Conservation (phyloP, 2,329 filamentous ascomycete genomes). For the Sarocladium strictum region DNA sequence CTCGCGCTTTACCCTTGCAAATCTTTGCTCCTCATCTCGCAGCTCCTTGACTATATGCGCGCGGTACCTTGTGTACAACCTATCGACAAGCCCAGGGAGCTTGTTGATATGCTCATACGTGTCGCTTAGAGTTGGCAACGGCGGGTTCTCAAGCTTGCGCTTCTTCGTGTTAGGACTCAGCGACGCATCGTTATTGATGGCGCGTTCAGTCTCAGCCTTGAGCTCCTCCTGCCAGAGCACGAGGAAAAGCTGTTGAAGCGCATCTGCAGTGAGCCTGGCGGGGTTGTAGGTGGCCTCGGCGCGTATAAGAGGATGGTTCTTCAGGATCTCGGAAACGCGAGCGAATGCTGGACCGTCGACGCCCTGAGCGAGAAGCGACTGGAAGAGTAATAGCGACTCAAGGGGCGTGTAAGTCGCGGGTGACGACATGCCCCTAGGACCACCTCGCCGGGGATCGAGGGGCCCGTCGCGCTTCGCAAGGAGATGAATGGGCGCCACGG, state of each 20-base stretch:
- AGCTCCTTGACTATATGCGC: conserved; percentile 65
- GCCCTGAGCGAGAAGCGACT: conserved; percentile 66
- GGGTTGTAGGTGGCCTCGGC: conserved; percentile 67
- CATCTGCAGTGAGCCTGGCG: conserved; percentile 67
- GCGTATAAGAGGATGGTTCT: conserved; percentile 66
- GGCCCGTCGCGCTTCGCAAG: conserved; percentile 45
- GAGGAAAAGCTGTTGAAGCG: conserved; percentile 73
- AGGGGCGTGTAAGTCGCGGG: conserved; percentile 70
- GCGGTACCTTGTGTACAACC: conserved; percentile 70
- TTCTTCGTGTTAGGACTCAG: conserved; percentile 53
- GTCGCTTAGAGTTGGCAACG: conserved; percentile 59
- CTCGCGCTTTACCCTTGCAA: conserved; percentile 58
- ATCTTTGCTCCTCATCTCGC: conserved; percentile 64
- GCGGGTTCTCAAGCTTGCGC: conserved; percentile 65
- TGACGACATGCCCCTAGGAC: conserved; percentile 46
- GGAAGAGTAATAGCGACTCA: conserved; percentile 81
- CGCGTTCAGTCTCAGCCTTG: conserved; percentile 39
- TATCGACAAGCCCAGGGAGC: conserved; percentile 63
- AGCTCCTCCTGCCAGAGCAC: conserved; percentile 70
- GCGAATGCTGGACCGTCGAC: conserved; percentile 60
- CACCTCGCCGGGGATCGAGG: conserved; percentile 52
- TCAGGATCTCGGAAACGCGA: conserved; percentile 68
- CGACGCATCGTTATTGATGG: conserved; percentile 2
- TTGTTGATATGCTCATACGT: conserved; percentile 60
- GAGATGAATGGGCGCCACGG: conserved; percentile 51